Conservation (phyloP, 2,329 filamentous ascomycete species). For the Didymella glomerata region DNA sequence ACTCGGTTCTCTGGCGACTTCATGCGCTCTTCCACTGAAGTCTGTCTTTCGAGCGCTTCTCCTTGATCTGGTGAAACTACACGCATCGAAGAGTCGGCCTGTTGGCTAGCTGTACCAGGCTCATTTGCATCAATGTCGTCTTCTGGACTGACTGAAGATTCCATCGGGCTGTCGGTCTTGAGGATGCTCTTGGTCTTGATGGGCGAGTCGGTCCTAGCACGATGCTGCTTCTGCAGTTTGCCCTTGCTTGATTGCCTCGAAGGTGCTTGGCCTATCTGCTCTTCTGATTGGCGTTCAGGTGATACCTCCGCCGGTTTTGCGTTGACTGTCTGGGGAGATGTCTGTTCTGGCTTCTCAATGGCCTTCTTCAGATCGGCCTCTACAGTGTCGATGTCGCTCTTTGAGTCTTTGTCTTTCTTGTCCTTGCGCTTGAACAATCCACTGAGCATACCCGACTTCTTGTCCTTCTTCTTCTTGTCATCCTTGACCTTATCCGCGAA, state of each 20-base stretch:
- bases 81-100: conserved; percentile 45
- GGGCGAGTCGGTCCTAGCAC: conserved; percentile 43
- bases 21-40: conserved; percentile 31
- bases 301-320: conserved; percentile 45
- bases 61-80: conserved; percentile 42
- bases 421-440: conserved; percentile 73
- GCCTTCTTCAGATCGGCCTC: conserved; percentile 58
- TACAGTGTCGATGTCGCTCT: conserved; percentile 40
- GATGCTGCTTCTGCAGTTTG: conserved; percentile 50
- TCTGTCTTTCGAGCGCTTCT: conserved; percentile 10
- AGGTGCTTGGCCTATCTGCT: conserved; percentile 37
- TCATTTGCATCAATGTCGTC: conserved; percentile 19
- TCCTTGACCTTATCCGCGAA: conserved; percentile 71
- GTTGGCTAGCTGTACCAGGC: conserved; percentile 27
- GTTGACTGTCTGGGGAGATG: conserved; percentile 41
- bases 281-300: conserved; percentile 40
- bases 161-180: conserved; percentile 45
- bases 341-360: conserved; percentile 48
- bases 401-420: conserved; percentile 61
- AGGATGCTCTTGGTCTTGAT: conserved; percentile 44
- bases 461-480: conserved; percentile 76
- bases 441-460: conserved; percentile 76
- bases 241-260: conserved; percentile 49
- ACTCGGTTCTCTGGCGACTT: conserved; percentile 26
- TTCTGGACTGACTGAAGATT: conserved; percentile 27